Evolutionary conservation across 441 rosid species (phyloP).

Genomic region (Syzygium syzygioides): DNA sequence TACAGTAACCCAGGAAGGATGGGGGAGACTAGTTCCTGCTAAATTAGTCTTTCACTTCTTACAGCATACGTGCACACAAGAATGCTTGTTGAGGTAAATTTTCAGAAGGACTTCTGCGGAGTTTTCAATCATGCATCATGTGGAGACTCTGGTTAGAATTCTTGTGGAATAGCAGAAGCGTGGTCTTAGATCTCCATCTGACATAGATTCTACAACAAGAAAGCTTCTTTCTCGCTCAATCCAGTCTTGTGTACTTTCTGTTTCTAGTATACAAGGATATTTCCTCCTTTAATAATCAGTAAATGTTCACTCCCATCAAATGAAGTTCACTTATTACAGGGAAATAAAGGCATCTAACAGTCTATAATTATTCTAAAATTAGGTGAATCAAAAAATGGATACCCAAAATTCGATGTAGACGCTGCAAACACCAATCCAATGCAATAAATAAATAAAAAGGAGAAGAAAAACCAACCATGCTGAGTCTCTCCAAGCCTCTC

Average conservation of each 20-base stretch:
- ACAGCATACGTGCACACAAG: background rate
- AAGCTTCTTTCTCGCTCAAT: background rate
- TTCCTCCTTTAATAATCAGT: background rate
- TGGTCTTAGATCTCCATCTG: background rate
- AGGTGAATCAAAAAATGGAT: background rate
- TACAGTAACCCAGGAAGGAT: background rate
- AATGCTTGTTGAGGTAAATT: background rate
- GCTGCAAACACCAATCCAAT: background rate
- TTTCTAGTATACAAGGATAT: background rate
- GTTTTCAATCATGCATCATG: background rate
- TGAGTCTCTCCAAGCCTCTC: slow-evolving; percentile 67
- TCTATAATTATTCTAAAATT: background rate
- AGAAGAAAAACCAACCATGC: slow-evolving; percentile 44
- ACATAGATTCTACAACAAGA: background rate
- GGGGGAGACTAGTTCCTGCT: background rate
- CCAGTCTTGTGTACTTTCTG: background rate
- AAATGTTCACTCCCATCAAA: background rate
- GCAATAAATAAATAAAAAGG: background rate
- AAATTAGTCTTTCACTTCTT: background rate
- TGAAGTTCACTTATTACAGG: background rate
- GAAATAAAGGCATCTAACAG: background rate
- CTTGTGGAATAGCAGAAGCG: background rate
- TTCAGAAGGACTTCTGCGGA: background rate
- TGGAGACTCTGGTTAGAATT: background rate
- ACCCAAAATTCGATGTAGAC: background rate